A percentile compares a stretch with the other conserved stretches of the same genome.
Evolutionary conservation across 768 basidiomycete species (phyloP).

Genomic region (Lactifluus hygrophoroides): DNA sequence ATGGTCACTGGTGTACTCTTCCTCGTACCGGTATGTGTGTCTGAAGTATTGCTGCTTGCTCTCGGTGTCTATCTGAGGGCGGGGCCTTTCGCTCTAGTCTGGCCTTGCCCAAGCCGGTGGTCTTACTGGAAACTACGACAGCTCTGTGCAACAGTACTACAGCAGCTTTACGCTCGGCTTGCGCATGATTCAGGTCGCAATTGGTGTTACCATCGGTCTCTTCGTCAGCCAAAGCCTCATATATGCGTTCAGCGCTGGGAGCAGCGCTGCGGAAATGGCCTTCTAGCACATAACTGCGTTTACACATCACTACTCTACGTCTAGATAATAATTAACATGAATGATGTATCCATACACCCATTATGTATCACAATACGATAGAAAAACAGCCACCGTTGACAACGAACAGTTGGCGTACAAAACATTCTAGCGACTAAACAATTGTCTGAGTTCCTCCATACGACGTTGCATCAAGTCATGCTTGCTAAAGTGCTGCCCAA

Average conservation of each 20-base stretch:
- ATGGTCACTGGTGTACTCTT: conserved; percentile 95
- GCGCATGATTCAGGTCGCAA: conserved; percentile 76
- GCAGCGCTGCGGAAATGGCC: conserved; percentile 66
- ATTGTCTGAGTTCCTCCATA: conserved; percentile 75
- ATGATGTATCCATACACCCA: conserved; percentile 12
- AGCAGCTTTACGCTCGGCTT: conserved; percentile 73
- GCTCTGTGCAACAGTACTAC: conserved; percentile 60
- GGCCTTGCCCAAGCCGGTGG: conserved; percentile 71
- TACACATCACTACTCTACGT: conserved; percentile 11
- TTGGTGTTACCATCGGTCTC: conserved; percentile 78
- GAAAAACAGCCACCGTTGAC: not conserved
- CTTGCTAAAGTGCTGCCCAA: conserved; percentile 81
- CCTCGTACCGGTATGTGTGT: conserved; percentile 65
- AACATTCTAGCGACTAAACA: conserved; percentile 42
- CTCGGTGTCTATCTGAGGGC: not conserved
- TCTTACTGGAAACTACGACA: conserved; percentile 50
- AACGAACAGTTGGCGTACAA: not conserved
- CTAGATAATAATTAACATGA: conserved; percentile 13
- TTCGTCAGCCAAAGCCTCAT: conserved; percentile 77
- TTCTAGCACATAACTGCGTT: conserved; percentile 35
- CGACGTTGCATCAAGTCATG: conserved; percentile 80
- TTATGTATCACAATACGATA: conserved; percentile 10
- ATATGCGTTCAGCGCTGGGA: conserved; percentile 65
- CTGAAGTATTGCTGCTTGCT: not conserved
- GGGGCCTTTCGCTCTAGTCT: conserved; percentile 36